Evolutionary conservation across 1,139 yeast species (phyloP), one percentile per base, ranked within the genome.

Genomic region (Pichia sp.): DNA sequence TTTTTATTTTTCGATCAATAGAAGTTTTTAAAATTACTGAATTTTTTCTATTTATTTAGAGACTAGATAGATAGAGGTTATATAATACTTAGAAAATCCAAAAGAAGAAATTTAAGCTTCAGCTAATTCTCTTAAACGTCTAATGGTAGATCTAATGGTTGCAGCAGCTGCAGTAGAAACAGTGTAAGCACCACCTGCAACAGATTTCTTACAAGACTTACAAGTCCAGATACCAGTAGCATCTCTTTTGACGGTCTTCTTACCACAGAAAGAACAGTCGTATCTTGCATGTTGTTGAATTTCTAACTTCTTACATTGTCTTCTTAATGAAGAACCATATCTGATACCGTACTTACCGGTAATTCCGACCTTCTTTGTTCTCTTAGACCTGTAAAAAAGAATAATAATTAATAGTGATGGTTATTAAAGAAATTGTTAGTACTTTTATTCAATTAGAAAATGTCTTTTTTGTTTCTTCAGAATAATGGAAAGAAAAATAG

Each of bases 291-390:
- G 98, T 74, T 90, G 97, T 78, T 89, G 97, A 67, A 87, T 85
- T 79, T 94, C 98, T 76, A 94, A 80, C 83, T 92, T 92, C 85
- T 90, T 90, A 81, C 96, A 87, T 78, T 89, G 97, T 81, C 97
- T 90, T 86, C 99, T 90, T 76, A 92, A 82, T 62, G 99, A 94
- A 68, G 98, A 92, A 90, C 99, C 97, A 80, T 92, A 92, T 84
- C 98, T 90, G 78, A 92, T 97, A 87, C 97, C 99, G 84, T 87
- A 92, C 82, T 94, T 94, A 83, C 99, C 99, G 75, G 99, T 92
- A 81, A 92, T 92, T 77, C 99, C 99, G 73, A 92, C 99, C 90
- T 92, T 92, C 95, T 92, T 92, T 68, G 99, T 92, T 86, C 99
- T 87, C 80, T 90, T 90, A 76, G 97, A 84, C 97, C 96, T 87